Percentiles rank a stretch among this genome's conserved stretches.
Conservation (phyloP, 768 basidiomycete genomes). For the Lactifluus echinatus region DNA sequence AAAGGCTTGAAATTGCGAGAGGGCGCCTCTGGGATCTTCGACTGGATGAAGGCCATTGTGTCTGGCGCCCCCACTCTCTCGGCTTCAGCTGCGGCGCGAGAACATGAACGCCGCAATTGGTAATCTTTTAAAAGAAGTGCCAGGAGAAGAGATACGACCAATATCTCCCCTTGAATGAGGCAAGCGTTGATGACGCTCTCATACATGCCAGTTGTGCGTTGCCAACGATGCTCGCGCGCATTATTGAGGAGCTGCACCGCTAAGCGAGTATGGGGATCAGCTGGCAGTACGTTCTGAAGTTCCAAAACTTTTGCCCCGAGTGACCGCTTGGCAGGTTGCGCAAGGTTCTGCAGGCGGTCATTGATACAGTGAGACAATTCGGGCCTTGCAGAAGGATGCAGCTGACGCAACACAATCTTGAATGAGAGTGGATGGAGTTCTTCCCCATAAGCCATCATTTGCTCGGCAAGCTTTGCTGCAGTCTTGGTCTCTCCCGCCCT, state of each 20-base stretch:
- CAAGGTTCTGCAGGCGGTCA: background rate
- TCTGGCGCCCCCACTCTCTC: conserved; percentile 19
- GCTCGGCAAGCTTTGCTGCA: conserved; percentile 40
- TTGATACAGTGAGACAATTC: background rate
- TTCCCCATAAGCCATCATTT: conserved; percentile 48
- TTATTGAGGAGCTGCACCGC: conserved; percentile 45
- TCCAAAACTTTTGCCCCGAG: conserved; percentile 21
- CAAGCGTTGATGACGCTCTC: conserved; percentile 52
- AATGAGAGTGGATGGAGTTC: conserved; percentile 43
- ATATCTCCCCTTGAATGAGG: conserved; percentile 69
- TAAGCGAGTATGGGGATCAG: conserved; percentile 36
- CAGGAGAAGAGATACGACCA: conserved; percentile 66
- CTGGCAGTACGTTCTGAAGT: conserved; percentile 31
- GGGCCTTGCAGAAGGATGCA: conserved; percentile 17
- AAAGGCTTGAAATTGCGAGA: conserved; percentile 3
- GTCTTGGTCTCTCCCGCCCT: conserved; percentile 40
- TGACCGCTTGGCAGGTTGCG: background rate
- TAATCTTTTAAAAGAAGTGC: conserved; percentile 56
- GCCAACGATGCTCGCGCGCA: conserved; percentile 47
- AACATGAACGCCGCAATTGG: conserved; percentile 30
- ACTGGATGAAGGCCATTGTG: conserved; percentile 24
- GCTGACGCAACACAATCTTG: conserved; percentile 32
- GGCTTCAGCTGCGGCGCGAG: conserved; percentile 26
- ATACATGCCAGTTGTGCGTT: conserved; percentile 53
- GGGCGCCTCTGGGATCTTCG: conserved; percentile 2